These are phyloP conservation scores for Solanum chaucha DNA, from an alignment of 257 asterid genomes.

Conservation along the genomic window DNA sequence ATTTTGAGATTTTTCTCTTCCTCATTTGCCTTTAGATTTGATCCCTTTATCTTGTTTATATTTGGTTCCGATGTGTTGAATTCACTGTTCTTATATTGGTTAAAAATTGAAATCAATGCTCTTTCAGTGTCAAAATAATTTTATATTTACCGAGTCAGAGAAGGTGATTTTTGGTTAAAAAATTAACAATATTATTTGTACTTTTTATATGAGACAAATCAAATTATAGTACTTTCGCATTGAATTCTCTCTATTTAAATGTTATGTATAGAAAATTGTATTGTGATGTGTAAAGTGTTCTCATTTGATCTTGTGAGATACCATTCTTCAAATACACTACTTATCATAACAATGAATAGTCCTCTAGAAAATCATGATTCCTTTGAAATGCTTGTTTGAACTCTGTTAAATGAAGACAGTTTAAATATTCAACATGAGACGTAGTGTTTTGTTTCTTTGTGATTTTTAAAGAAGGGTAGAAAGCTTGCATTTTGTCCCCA, in stretches of 20 bases:
- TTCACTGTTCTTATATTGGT: not conserved
- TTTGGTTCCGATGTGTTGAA: not conserved
- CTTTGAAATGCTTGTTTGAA: not conserved
- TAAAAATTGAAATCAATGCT: not conserved
- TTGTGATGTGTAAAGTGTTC: not conserved
- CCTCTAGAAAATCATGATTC: not conserved
- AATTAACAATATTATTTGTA: not conserved
- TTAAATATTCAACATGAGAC: not conserved
- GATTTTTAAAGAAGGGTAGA: not conserved
- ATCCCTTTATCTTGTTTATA: not conserved
- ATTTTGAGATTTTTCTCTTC: not conserved
- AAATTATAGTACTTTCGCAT: not conserved
- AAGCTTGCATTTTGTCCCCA: not conserved
- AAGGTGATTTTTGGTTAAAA: not conserved
- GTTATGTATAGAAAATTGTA: not conserved
- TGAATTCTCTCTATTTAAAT: not conserved
- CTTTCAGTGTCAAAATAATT: not conserved
- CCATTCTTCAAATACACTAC: not conserved
- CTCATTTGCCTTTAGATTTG: not conserved
- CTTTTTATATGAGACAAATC: not conserved
- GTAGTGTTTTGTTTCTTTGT: not conserved
- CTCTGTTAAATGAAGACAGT: not conserved
- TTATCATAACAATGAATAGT: not conserved
- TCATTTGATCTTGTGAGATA: not conserved
- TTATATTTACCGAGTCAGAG: not conserved